A percentile compares a stretch with the other conserved stretches of the same genome.
Conservation (phyloP, 805 yeast genomes). For the Cyberlindnera bimundalis region DNA sequence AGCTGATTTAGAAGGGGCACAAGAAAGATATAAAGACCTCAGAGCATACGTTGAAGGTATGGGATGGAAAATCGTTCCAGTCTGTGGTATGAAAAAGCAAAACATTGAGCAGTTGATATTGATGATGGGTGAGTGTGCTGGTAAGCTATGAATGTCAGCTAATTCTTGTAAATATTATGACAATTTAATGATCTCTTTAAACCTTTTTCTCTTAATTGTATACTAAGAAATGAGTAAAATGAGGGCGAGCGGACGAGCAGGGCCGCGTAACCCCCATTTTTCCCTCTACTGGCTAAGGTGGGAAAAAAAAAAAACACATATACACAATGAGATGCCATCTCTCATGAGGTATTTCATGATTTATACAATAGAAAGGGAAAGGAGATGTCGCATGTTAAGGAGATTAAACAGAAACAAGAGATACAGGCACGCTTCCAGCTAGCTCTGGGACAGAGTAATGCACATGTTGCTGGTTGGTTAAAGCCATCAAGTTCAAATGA, state of each 20-base stretch:
- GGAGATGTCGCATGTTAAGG: constrained; percentile 24
- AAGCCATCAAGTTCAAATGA: constrained; percentile 10
- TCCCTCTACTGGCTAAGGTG: not conserved
- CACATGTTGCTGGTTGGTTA: constrained; percentile 23
- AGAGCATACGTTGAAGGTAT: constrained; percentile 39
- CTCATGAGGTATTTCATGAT: no score
- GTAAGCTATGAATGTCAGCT: constrained; percentile 24
- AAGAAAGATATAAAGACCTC: constrained; percentile 45
- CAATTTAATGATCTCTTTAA: no score
- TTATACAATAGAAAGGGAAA: no score
- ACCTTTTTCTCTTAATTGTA: no score
- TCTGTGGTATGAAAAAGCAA: constrained; percentile 73
- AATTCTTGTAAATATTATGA: no score
- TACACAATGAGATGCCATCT: no score
- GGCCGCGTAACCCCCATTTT: constrained; percentile 1
- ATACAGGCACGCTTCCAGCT: constrained; percentile 25
- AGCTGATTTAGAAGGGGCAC: constrained; percentile 69
- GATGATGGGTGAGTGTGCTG: constrained; percentile 60
- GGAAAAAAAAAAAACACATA: not conserved
- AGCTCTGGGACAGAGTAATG: constrained; percentile 18
- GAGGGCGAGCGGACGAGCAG: not conserved
- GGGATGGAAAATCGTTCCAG: constrained; percentile 74
- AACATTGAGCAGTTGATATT: constrained; percentile 67
- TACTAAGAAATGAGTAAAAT: no score
- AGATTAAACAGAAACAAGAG: constrained; percentile 27